These are phyloP conservation scores for Apiotrichum siamense DNA, from an alignment of 1,284 basidiomycete species.

Conservation along the genomic window DNA sequence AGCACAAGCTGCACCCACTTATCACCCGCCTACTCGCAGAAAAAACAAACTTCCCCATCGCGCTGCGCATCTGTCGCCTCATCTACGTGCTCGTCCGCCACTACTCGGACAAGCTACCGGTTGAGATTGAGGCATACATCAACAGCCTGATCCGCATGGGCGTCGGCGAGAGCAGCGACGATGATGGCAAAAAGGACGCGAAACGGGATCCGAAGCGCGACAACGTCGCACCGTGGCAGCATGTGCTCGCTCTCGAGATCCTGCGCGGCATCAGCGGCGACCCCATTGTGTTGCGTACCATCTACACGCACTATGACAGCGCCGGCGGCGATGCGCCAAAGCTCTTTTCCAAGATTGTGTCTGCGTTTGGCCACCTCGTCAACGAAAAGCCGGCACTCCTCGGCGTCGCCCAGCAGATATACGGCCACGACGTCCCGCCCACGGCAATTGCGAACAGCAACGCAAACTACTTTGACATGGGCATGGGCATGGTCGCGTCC, in stretches of 20 bases:
- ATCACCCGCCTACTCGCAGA: constrained; percentile 80
- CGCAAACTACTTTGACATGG: constrained; percentile 55
- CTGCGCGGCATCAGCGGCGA: constrained; percentile 83
- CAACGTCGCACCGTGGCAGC: constrained; percentile 65
- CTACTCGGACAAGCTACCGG: constrained; percentile 71
- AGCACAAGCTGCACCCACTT: constrained; percentile 82
- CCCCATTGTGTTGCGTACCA: constrained; percentile 66
- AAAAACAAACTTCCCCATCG: constrained; percentile 75
- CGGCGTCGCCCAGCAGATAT: constrained; percentile 71
- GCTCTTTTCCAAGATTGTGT: constrained; percentile 72
- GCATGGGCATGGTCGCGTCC: constrained; percentile 74
- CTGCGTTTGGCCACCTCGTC: constrained; percentile 71
- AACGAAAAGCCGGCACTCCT: constrained; percentile 80
- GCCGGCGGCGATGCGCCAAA: constrained; percentile 52
- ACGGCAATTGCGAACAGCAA: constrained; percentile 21
- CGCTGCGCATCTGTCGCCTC: constrained; percentile 82
- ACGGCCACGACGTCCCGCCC: constrained; percentile 60
- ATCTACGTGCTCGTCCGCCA: constrained; percentile 89
- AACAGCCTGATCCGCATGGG: constrained; percentile 72
- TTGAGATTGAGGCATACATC: constrained; percentile 78
- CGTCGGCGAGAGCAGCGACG: constrained; percentile 55
- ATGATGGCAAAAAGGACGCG: constrained; percentile 30
- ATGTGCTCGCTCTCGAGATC: constrained; percentile 85
- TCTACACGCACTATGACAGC: constrained; percentile 77
- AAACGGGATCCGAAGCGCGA: constrained; percentile 9